Evolutionary conservation across 192 early-diverging fungal species (phyloP).

Genomic region (Podila minutissima): DNA sequence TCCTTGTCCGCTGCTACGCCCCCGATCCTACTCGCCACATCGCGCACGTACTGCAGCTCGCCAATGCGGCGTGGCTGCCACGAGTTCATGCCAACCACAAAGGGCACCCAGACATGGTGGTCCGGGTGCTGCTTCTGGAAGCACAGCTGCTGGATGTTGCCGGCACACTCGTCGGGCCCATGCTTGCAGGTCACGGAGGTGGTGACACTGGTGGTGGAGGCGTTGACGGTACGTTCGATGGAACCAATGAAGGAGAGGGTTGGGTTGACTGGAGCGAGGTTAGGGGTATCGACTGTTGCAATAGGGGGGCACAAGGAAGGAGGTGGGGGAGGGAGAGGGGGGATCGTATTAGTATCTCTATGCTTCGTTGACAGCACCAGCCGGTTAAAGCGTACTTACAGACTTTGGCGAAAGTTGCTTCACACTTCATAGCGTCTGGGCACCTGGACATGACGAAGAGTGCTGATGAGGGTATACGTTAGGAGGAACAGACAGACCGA

Average conservation of each 20-base stretch:
- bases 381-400: constrained; percentile 13
- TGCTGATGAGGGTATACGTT: constrained; percentile 2
- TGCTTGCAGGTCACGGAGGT: constrained; percentile 48
- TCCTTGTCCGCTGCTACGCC: neutral
- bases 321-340: neutral
- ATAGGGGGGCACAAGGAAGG: neutral
- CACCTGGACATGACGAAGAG: constrained; percentile 82
- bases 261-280: constrained; percentile 18
- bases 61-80: constrained; percentile 21
- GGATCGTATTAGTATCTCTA: neutral
- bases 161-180: constrained; percentile 54
- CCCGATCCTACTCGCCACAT: constrained; percentile 15
- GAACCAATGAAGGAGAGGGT: constrained; percentile 29
- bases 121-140: constrained; percentile 50
- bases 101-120: constrained; percentile 49
- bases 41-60: constrained; percentile 16
- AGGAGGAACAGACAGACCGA: neutral
- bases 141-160: constrained; percentile 64
- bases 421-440: constrained; percentile 69
- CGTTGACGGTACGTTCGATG: constrained; percentile 9
- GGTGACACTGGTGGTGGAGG: neutral
- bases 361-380: neutral
- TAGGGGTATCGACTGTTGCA: constrained; percentile 8
- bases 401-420: constrained; percentile 57
- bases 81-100: constrained; percentile 54